Percentiles rank a stretch among this genome's conserved stretches.
Evolutionary conservation across 176 grass and related monocot genomes (phyloP).

Genomic region (Zoysia japonica): DNA sequence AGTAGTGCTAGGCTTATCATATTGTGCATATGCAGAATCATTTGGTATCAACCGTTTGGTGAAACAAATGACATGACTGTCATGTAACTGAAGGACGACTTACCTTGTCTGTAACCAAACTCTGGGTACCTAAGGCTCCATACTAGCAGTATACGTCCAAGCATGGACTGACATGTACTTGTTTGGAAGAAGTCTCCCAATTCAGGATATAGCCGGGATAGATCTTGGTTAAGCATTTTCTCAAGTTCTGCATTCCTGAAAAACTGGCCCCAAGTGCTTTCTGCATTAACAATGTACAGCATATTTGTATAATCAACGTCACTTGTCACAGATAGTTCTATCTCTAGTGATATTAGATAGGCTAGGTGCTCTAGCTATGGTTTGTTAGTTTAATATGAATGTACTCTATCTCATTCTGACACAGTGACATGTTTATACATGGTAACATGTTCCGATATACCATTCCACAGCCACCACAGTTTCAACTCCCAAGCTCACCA

Average conservation of each 20-base stretch:
- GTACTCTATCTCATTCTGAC: background rate
- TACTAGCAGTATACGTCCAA: conserved; percentile 80
- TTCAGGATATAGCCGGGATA: conserved; percentile 89
- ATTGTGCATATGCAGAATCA: background rate
- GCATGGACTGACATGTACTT: conserved; percentile 70
- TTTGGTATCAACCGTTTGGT: conserved; percentile 10
- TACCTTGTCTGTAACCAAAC: conserved; percentile 94
- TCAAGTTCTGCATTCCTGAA: conserved; percentile 95
- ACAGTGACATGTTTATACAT: too few relatives aligned
- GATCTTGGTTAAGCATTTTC: conserved; percentile 91
- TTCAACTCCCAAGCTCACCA: background rate
- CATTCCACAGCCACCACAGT: background rate
- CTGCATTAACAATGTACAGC: conserved; percentile 47
- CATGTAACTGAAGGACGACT: conserved; percentile 24
- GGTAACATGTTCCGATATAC: background rate
- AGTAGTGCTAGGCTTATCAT: background rate
- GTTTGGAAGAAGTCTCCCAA: conserved; percentile 82
- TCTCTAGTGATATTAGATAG: background rate
- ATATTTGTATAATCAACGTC: background rate
- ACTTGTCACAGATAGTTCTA: background rate
- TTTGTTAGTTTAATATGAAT: background rate
- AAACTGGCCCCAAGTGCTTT: conserved; percentile 95
- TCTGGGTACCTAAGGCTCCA: conserved; percentile 97
- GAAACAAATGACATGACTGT: conserved; percentile 14
- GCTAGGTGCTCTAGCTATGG: background rate